These are phyloP conservation scores for Bertia moriformis DNA, from an alignment of 2,329 filamentous ascomycete species.

Conservation along the genomic window DNA sequence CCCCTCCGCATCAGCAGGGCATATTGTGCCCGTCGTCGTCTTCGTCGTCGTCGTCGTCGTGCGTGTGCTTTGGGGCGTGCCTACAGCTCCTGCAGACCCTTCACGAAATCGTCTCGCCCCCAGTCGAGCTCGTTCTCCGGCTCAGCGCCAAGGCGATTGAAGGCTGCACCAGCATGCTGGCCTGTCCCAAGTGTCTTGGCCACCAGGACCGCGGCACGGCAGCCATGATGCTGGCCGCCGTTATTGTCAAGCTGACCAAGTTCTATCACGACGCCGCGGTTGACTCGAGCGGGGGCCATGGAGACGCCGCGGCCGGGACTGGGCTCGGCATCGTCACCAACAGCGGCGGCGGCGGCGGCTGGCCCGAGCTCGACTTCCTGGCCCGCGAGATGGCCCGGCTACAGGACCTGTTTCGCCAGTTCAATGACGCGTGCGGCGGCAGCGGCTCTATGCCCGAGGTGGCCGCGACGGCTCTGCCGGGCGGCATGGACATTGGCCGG, in stretches of 20 bases:
- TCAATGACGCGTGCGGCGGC: slow-evolving; percentile 24
- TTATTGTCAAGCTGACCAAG: slow-evolving; percentile 30
- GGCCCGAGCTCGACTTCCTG: slow-evolving; percentile 31
- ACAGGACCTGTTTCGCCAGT: slow-evolving; percentile 27
- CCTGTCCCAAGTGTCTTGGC: slow-evolving; percentile 27
- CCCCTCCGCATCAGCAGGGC: too few species aligned
- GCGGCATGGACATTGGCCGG: slow-evolving; percentile 21
- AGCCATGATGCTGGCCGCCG: slow-evolving; percentile 31
- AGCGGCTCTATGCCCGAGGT: slow-evolving; percentile 22
- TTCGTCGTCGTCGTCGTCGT: slow-evolving; percentile 15
- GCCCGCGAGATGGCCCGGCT: slow-evolving; percentile 30
- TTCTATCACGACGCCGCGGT: slow-evolving; percentile 17
- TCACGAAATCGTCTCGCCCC: slow-evolving; percentile 25
- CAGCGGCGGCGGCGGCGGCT: slow-evolving; percentile 27
- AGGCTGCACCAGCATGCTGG: slow-evolving; percentile 29
- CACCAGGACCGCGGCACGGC: slow-evolving; percentile 25
- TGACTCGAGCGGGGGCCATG: slow-evolving; percentile 4
- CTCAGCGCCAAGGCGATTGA: slow-evolving; percentile 32
- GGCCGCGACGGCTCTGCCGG: slow-evolving; percentile 11
- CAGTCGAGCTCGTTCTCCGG: slow-evolving; percentile 27
- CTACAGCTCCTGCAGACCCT: slow-evolving; percentile 29
- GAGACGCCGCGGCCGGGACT: slow-evolving; percentile 15
- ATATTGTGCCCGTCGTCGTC: too few species aligned
- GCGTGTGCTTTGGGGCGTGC: slow-evolving; percentile 29
- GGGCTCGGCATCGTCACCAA: slow-evolving; percentile 28